A percentile compares a stretch with the other conserved stretches of the same genome.
Evolutionary conservation across 2,329 filamentous ascomycete genomes (phyloP).

Genomic region (Xylariaceae sp.): DNA sequence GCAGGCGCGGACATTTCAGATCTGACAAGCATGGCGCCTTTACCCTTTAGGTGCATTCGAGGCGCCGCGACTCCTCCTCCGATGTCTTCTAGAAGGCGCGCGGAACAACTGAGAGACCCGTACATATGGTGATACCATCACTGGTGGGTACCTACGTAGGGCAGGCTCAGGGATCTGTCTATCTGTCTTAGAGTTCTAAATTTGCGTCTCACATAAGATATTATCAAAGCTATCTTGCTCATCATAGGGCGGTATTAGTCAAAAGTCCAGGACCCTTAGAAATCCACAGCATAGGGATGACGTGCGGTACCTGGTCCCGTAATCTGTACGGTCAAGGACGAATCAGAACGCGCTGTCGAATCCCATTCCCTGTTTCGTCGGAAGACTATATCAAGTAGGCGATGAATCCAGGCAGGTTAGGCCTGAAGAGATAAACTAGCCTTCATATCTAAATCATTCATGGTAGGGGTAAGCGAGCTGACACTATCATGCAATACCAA

Average conservation of each 20-base stretch:
- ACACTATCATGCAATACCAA: background rate
- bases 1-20: background rate
- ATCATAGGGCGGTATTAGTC: background rate
- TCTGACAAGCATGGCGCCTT: background rate
- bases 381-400: background rate
- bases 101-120: background rate
- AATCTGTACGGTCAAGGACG: background rate
- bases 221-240: background rate
- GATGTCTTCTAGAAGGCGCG: background rate
- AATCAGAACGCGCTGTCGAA: background rate
- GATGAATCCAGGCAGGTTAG: background rate
- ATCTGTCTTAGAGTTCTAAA: background rate
- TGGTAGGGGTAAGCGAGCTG: background rate
- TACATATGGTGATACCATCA: background rate
- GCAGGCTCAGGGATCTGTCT: too few relatives aligned
- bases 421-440: too few relatives aligned
- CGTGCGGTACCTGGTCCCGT: conserved; percentile 4
- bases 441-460: background rate
- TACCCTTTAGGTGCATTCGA: background rate
- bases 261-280: conserved; percentile 3
- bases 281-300: background rate
- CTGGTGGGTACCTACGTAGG: too few relatives aligned
- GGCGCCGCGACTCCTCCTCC: background rate
- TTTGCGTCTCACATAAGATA: background rate
- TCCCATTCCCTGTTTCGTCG: background rate